A percentile compares a stretch with the other conserved stretches of the same genome.
Evolutionary conservation across 2,329 filamentous ascomycete genomes (phyloP).

Genomic region (Cadophora sp.): DNA sequence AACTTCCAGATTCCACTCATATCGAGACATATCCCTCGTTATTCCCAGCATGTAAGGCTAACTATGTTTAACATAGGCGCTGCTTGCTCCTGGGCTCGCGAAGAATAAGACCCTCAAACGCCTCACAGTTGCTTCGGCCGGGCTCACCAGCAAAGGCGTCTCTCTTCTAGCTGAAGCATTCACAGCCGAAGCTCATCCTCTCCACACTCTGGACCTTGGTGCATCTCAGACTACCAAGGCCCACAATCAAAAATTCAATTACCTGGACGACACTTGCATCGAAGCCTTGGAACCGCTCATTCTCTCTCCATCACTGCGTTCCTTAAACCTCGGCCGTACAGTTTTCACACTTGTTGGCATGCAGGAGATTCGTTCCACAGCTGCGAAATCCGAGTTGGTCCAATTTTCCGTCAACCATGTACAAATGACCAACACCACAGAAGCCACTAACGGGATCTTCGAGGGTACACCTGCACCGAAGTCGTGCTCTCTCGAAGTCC

Average conservation of each 20-base stretch:
- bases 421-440: not conserved
- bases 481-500: conserved; percentile 1
- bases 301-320: not conserved
- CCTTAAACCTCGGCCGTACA: not conserved
- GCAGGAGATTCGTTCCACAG: not conserved
- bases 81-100: not conserved
- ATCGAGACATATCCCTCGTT: not conserved
- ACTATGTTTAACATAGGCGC: not conserved
- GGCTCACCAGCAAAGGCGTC: not conserved
- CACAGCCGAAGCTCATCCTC: not conserved
- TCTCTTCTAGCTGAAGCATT: not conserved
- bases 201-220: conserved; percentile 1
- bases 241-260: conserved; percentile 3
- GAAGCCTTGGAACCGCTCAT: not conserved
- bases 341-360: not conserved
- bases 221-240: not conserved
- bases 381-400: not conserved
- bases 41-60: not conserved
- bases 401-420: not conserved
- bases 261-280: not conserved
- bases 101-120: not conserved
- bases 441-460: not conserved
- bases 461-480: not conserved
- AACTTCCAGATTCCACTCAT: not conserved
- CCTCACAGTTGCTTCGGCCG: not conserved